Conservation (phyloP, 805 yeast species). For the Suhomyces sp. region DNA sequence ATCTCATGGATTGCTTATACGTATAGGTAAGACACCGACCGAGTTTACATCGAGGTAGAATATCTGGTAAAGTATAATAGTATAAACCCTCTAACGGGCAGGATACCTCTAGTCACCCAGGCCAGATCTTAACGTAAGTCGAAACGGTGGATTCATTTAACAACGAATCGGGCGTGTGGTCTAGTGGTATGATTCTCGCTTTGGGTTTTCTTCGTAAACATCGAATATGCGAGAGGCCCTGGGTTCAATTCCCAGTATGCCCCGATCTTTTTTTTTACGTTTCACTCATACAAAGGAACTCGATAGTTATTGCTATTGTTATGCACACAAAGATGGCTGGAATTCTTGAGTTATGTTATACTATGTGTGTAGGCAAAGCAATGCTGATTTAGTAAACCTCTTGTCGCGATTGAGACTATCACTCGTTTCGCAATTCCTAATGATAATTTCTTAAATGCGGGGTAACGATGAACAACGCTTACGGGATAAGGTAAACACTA, state of each 20-base stretch:
- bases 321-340: background rate
- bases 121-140: no score
- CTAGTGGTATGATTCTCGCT: constrained; percentile 36
- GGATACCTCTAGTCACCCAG: no score
- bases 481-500: background rate
- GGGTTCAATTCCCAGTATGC: constrained; percentile 8
- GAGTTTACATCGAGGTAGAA: no score
- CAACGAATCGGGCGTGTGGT: constrained; percentile 25
- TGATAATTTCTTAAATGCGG: constrained; percentile 1
- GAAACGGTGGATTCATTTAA: no score
- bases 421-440: background rate
- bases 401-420: background rate
- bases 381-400: background rate
- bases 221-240: constrained; percentile 8
- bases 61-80: no score
- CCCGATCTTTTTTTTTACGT: constrained; percentile 1
- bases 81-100: no score
- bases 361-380: background rate
- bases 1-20: no score
- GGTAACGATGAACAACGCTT: background rate
- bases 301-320: background rate
- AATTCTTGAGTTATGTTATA: background rate
- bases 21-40: no score
- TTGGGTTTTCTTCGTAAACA: constrained; percentile 17
- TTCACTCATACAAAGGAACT: background rate